phyloP scores from a whole-genome alignment of 148 eudicot genomes.

The Arbutus unedo region DNA sequence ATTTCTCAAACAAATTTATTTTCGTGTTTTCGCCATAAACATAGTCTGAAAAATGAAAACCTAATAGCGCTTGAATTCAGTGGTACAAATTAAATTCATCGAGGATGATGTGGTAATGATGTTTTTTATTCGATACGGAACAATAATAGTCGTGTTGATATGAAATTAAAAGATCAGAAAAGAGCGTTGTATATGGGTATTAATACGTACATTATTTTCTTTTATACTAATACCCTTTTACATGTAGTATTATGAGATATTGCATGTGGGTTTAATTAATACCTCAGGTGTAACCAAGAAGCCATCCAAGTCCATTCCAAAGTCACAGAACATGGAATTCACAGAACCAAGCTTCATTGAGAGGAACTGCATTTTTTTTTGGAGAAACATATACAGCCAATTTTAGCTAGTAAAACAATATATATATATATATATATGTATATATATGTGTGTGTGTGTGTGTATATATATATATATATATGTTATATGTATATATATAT shows the following conservation, averaged over 20 bases:
- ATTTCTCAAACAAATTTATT: background rate
- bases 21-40: background rate
- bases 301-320: conserved; percentile 55
- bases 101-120: background rate
- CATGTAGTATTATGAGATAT: background rate
- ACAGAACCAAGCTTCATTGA: conserved; percentile 71
- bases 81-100: background rate
- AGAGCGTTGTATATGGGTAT: background rate
- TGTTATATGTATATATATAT: no score
- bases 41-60: background rate
- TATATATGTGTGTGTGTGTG: no score
- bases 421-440: no score
- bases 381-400: background rate
- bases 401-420: no score
- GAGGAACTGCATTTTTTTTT: conserved; percentile 46
- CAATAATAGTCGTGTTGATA: background rate
- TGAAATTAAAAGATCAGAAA: background rate
- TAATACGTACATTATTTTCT: background rate
- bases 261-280: background rate
- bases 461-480: no score
- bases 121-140: background rate
- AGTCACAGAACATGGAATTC: conserved; percentile 56
- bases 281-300: conserved; percentile 44
- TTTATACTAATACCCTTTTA: background rate
- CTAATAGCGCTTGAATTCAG: background rate